Conservation (phyloP, 495 filamentous ascomycete genomes). For the Penicillium alfredii region DNA sequence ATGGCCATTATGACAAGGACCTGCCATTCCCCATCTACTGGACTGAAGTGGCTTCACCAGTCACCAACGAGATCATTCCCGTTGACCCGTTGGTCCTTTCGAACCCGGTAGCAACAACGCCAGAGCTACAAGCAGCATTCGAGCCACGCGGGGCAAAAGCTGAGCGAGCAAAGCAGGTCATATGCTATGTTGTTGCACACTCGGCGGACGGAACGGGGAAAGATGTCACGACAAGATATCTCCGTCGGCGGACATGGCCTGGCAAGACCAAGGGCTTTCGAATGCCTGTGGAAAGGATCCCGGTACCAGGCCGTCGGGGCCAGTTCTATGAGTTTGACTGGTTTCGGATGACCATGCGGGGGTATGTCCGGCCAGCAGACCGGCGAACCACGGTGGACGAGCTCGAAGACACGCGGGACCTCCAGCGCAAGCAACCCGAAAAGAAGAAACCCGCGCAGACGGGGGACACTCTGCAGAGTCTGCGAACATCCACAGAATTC, state of each 20-base stretch:
- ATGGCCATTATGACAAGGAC: slow-evolving; percentile 52
- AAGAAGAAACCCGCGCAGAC: slow-evolving; percentile 63
- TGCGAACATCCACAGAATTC: slow-evolving; percentile 79
- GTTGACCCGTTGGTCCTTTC: slow-evolving; percentile 70
- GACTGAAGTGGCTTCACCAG: slow-evolving; percentile 79
- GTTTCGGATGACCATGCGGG: slow-evolving; percentile 72
- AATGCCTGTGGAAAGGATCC: slow-evolving; percentile 68
- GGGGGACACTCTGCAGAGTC: slow-evolving; percentile 76
- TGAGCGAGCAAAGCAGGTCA: slow-evolving; percentile 80
- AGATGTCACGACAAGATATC: slow-evolving; percentile 89
- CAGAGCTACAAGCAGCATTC: slow-evolving; percentile 67
- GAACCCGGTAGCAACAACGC: slow-evolving; percentile 58
- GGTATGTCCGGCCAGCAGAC: slow-evolving; percentile 58
- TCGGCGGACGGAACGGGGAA: slow-evolving; percentile 84
- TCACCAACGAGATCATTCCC: slow-evolving; percentile 68
- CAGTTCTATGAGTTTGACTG: slow-evolving; percentile 72
- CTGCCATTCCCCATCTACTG: slow-evolving; percentile 85
- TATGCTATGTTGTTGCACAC: slow-evolving; percentile 85
- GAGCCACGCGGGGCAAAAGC: slow-evolving; percentile 78
- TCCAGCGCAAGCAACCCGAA: slow-evolving; percentile 63
- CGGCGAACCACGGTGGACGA: slow-evolving; percentile 65
- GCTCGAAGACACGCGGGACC: slow-evolving; percentile 67
- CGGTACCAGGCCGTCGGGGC: slow-evolving; percentile 70
- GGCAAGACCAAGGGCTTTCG: slow-evolving; percentile 87
- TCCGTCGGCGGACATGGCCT: slow-evolving; percentile 75